Evolutionary conservation across 805 yeast genomes (phyloP), one percentile per base, ranked within the genome.

Genomic region (Candida hungchunana): DNA sequence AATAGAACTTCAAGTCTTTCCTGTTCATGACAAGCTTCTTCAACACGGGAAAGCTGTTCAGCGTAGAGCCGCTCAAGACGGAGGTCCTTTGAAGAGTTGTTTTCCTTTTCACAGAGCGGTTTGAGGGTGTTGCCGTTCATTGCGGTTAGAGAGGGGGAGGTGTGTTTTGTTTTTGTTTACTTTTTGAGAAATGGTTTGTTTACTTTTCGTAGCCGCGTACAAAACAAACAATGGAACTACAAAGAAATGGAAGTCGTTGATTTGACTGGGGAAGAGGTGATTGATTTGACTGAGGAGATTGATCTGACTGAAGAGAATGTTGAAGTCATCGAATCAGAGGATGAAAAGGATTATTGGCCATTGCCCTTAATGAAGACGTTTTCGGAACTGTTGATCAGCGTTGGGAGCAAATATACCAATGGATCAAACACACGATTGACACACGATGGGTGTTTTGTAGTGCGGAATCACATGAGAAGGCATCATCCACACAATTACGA

Each of bases 41-140:
- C 44, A 45, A 6, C 34, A 34, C 50, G 45, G 10, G 59, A 14
- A 4, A 48, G 31, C 39, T 46, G 52, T 5, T 43, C 49, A 4
- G 46, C 32, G 35, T 50, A 47, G 7, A 51, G 45, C 31, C 39
- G 41, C 36, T 51, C 48, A 11, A 53, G 37, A n/a, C n/a, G n/a
- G n/a, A n/a, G n/a, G n/a, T n/a, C n/a, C 27, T 31, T 26, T 23
- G 15, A 6, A 9, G 22, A 17, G 12, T 21, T 24, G 32, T 31
- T 31, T 20, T 31, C 32, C 19, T 22, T 36, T 15, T 28, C 32
- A 15, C n/a, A 22, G 14, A 14, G 13, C 26, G n/a, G 13, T 13
- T 18, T 18, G 19, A 32, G 20, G 22, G 28, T 31, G 28, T 22
- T 31, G 7, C 6, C 17, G 9, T 13, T 18, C 15, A 20, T 7